Evolutionary conservation across 192 early-diverging fungal species (phyloP), one percentile per base, ranked within the genome.

Genomic region (Mortierella claussenii): DNA sequence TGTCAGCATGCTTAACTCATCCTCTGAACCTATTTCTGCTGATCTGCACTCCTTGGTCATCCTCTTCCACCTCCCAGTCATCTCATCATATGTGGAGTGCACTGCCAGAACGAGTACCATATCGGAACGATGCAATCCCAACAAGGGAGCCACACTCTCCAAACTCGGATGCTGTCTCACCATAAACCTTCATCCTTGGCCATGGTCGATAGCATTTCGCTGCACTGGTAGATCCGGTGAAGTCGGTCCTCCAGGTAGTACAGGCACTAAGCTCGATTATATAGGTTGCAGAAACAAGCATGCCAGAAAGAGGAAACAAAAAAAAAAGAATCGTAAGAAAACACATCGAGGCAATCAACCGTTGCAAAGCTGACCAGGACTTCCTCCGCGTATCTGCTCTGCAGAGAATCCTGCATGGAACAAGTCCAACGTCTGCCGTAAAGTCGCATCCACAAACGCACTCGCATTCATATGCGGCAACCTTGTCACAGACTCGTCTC

Each of bases 171-270:
- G 44, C 5, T 4, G 15, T 1, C 31, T 34, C 27, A 65, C 27
- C 45, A 79, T 24, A n/a, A n/a, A 7, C 65, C 67, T 37, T 61
- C 53, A 42, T 69, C 61, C 18, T 67, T 55, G 5, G 45, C 36
- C 23, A 79, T 28, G 6, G 47, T 55, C 4, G 49, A 58, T 2
- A 65, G 36, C 55, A 65, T 18, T 27, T 57, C 66, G 46, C 66
- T 58, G 55, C 43, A 60, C 33, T 69, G 60, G 44, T 65, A 69
- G 3, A 79, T 26, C 23, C 55, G 55, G 28, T 55, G 53, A 17
- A 87, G 44, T n/a, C 70, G 66, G 55, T 85, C 85, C 59, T 87
- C 85, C 21, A 87, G 33, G 52, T 70, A 80, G 17, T 79, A 59
- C 0, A 87, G 42, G 23, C 82, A 73, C 83, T n/a, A n/a, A n/a